These are phyloP conservation scores for Lojkania enalia DNA, from an alignment of 2,329 filamentous ascomycete species.

Conservation along the genomic window DNA sequence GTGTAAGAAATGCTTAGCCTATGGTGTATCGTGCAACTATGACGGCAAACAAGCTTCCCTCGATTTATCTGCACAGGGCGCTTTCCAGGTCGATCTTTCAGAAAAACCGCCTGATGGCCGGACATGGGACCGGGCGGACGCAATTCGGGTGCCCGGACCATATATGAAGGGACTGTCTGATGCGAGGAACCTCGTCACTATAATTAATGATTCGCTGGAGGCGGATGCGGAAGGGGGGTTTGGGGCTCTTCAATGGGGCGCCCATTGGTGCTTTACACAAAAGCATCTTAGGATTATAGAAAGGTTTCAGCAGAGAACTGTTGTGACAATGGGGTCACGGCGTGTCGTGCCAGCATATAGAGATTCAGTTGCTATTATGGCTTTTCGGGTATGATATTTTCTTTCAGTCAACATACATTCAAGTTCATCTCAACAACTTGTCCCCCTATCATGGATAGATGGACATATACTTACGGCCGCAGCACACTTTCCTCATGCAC, in stretches of 20 bases:
- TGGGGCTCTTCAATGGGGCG: neutral
- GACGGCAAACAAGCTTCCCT: slow-evolving; percentile 36
- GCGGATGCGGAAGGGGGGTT: neutral
- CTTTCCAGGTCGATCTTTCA: slow-evolving; percentile 27
- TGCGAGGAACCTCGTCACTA: no score
- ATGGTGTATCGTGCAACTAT: slow-evolving; percentile 56
- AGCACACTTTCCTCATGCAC: slow-evolving; percentile 61
- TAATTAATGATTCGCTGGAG: slow-evolving; percentile 19
- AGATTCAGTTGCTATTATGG: slow-evolving; percentile 44
- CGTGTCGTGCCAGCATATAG: slow-evolving; percentile 40
- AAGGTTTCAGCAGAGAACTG: slow-evolving; percentile 50
- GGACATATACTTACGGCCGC: neutral
- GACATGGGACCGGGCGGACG: neutral
- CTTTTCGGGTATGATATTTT: slow-evolving; percentile 44
- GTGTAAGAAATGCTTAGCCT: slow-evolving; percentile 54
- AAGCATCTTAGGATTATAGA: slow-evolving; percentile 39
- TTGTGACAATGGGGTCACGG: slow-evolving; percentile 46
- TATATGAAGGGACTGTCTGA: no score
- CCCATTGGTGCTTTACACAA: slow-evolving; percentile 22
- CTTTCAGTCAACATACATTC: neutral
- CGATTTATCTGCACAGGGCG: slow-evolving; percentile 35
- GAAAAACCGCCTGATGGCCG: slow-evolving; percentile 1
- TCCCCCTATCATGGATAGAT: no score
- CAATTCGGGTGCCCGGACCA: no score
- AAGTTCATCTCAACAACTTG: neutral